These are phyloP conservation scores for Microdochium trichocladiopsis DNA, from an alignment of 2,329 filamentous ascomycete species.

Conservation along the genomic window DNA sequence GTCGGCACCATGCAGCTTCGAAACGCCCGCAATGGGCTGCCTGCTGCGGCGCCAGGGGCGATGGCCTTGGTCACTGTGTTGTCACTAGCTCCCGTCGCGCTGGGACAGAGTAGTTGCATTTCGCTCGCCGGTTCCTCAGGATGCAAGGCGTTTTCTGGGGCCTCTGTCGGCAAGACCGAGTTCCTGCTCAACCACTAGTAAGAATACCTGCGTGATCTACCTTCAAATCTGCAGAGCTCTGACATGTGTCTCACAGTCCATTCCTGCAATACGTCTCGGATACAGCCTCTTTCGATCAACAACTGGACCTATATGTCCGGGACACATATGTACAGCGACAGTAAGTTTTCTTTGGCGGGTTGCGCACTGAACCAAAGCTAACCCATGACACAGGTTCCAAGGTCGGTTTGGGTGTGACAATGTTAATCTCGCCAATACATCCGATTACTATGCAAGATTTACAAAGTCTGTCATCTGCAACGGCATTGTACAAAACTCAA, in stretches of 20 bases:
- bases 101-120: background rate
- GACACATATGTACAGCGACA: conserved; percentile 70
- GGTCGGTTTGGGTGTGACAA: conserved; percentile 71
- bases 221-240: background rate
- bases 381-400: conserved; percentile 58
- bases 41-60: background rate
- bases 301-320: conserved; percentile 65
- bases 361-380: conserved; percentile 4
- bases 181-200: background rate
- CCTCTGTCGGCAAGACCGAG: background rate
- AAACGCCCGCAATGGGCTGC: background rate
- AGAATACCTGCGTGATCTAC: background rate
- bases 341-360: conserved; percentile 41
- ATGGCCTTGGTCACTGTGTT: background rate
- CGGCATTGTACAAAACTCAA: conserved; percentile 85
- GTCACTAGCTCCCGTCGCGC: background rate
- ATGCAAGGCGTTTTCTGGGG: background rate
- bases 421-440: conserved; percentile 71
- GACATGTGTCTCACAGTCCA: conserved; percentile 54
- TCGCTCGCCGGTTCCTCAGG: background rate
- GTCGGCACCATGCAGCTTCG: background rate
- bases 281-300: conserved; percentile 67
- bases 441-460: conserved; percentile 83
- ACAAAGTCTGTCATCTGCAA: conserved; percentile 91
- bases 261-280: conserved; percentile 81